These are phyloP conservation scores for Colletotrichum liaoningense DNA, from an alignment of 2,329 filamentous ascomycete species.

Conservation along the genomic window DNA sequence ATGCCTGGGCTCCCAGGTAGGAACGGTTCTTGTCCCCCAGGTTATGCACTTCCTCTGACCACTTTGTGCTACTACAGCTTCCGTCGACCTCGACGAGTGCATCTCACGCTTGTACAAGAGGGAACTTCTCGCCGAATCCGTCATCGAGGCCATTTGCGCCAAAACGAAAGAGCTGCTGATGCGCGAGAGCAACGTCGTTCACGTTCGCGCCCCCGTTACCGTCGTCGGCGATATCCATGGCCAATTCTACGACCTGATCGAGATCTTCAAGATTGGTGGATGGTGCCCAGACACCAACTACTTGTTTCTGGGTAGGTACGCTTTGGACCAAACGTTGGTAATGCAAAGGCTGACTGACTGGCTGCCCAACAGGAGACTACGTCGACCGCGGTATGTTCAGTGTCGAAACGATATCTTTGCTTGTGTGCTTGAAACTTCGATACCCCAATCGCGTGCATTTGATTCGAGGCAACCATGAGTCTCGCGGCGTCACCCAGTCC, in stretches of 20 bases:
- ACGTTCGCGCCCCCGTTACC: slow-evolving; percentile 94
- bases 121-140: slow-evolving; percentile 94
- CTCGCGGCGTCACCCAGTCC: slow-evolving; percentile 95
- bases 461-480: slow-evolving; percentile 98
- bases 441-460: slow-evolving; percentile 96
- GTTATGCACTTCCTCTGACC: slow-evolving; percentile 11
- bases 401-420: slow-evolving; percentile 97
- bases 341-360: slow-evolving; percentile 20
- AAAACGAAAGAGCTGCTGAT: slow-evolving; percentile 99
- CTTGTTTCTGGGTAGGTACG: slow-evolving; percentile 92
- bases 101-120: slow-evolving; percentile 97
- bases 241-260: slow-evolving; percentile 98
- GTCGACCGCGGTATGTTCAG: slow-evolving; percentile 98
- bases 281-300: slow-evolving; percentile 99
- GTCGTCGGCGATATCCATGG: slow-evolving; percentile 99
- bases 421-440: slow-evolving; percentile 96
- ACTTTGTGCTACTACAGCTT: slow-evolving; percentile 66
- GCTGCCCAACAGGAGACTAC: slow-evolving; percentile 78
- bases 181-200: slow-evolving; percentile 99
- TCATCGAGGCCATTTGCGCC: slow-evolving; percentile 98
- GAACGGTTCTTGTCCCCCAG: slow-evolving; percentile 10
- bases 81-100: slow-evolving; percentile 98
- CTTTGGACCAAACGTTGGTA: background rate
- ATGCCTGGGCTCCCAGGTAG: slow-evolving; percentile 70
- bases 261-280: slow-evolving; percentile 98